phyloP scores from a whole-genome alignment of 179 eudicot genomes.

The Silene coronaria region DNA sequence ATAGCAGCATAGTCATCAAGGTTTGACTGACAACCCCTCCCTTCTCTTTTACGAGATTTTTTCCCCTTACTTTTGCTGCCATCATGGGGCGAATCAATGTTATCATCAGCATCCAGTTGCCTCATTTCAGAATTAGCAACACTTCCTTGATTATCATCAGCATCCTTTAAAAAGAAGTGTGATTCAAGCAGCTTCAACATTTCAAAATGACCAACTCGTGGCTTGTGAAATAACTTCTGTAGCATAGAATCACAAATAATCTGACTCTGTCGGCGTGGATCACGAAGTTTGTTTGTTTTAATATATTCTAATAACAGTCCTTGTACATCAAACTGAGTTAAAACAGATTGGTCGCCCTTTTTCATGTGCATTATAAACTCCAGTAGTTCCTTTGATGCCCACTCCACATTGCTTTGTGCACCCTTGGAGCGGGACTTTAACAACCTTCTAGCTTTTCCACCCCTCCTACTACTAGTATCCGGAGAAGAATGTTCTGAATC shows the following conservation, averaged over 20 bases:
- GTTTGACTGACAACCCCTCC: conserved; percentile 73
- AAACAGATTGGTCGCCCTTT: conserved; percentile 62
- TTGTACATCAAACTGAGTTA: conserved; percentile 91
- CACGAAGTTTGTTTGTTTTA: conserved; percentile 88
- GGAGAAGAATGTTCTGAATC: conserved; percentile 55
- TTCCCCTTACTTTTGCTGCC: conserved; percentile 56
- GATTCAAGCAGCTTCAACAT: conserved; percentile 98
- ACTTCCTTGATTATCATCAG: conserved; percentile 74
- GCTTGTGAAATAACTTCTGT: conserved; percentile 72
- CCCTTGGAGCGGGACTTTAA: conserved; percentile 40
- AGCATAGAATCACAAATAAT: conserved; percentile 93
- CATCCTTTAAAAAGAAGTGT: conserved; percentile 72
- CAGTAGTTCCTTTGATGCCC: conserved; percentile 92
- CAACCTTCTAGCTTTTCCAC: conserved; percentile 52
- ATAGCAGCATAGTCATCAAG: conserved; percentile 95
- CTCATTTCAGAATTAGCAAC: conserved; percentile 60
- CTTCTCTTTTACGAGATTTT: conserved; percentile 43
- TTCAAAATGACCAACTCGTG: conserved; percentile 97
- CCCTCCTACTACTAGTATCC: conserved; percentile 40
- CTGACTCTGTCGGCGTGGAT: conserved; percentile 87
- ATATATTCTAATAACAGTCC: conserved; percentile 84
- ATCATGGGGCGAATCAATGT: conserved; percentile 35
- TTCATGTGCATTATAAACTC: conserved; percentile 93
- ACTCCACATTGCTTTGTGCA: conserved; percentile 41
- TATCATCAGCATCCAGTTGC: conserved; percentile 58